Base-by-base conservation (phyloP, 1,284 basidiomycete genomes). In the Sphagnurus paluster region DNA sequence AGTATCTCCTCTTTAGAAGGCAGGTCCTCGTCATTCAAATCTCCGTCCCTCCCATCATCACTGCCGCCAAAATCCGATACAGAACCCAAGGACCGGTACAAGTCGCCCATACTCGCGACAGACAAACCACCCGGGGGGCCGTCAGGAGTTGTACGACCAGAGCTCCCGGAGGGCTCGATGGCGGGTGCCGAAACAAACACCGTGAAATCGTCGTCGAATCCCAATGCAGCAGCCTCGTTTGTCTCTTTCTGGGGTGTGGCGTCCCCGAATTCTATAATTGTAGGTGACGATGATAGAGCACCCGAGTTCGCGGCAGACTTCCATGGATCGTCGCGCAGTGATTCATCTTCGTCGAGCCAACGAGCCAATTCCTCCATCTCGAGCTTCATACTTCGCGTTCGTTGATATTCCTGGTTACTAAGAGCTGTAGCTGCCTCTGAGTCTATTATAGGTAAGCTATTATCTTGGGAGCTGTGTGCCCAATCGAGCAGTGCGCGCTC, bases 181-280 rank as follows among this genome's bases (percentile, higher is more conserved):
- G 65, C 59, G 32, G 80, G 75, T 14, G 77, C 83, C 16, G 82
- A 80, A 13, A 88, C 74, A 53, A 87, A 88, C 23, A 79, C 80
- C 1, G 82, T 75, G 60, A 90, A 90, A 61, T 90, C 85, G 56
- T 90, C 88, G 44, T 90, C 88, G 56, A 90, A 90, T 5, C 76
- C 75, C 51, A 61, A 58, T 4, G 28, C 32, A 14, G n/a, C 39
- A 21, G 48, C 24, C 23, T 38, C 33, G 25, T 21, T 42, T 29
- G 32, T 21, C 35, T 48, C 36, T 28, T 46, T 37, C 55, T 55
- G 13, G 46, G 55, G 17, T 32, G 38, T 10, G 42, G 44, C 34
- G 23, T 44, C 25, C 39, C 40, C 39, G 39, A 52, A 39, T 41
- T 53, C 60, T 11, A 55, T 48, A 16, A 55, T 49, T 42, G 54